These are phyloP conservation scores for Leishmania gerbilli DNA, from an alignment of 208 protist genomes.

Conservation along the genomic window DNA sequence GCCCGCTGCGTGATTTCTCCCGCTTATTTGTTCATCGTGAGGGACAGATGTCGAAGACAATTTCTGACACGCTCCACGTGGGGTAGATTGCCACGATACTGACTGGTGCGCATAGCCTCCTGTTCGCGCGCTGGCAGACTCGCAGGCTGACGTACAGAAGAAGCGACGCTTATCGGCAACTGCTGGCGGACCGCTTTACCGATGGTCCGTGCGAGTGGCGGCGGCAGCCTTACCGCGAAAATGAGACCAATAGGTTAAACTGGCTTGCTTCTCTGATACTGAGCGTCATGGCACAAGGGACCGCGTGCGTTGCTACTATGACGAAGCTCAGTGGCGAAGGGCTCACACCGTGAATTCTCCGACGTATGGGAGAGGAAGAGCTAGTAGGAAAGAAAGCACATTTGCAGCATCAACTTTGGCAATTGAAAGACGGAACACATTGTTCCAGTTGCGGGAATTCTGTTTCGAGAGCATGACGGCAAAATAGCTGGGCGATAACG, in stretches of 20 bases:
- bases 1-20: background rate
- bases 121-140: constrained; percentile 16
- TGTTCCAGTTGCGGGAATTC: constrained; percentile 50
- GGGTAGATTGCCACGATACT: background rate
- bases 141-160: background rate
- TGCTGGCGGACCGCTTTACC: background rate
- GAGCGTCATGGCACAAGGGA: constrained; percentile 84
- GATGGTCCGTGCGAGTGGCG: background rate
- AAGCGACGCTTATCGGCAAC: background rate
- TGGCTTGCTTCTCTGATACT: constrained; percentile 89
- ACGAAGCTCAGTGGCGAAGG: constrained; percentile 31
- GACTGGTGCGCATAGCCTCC: background rate
- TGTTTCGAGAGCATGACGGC: constrained; percentile 65
- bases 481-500: constrained; percentile 57
- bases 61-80: background rate
- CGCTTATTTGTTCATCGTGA: background rate
- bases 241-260: constrained; percentile 74
- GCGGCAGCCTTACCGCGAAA: background rate
- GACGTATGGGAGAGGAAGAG: constrained; percentile 35
- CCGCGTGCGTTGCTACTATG: constrained; percentile 85
- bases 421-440: constrained; percentile 89
- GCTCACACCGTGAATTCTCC: constrained; percentile 38
- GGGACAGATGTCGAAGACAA: background rate
- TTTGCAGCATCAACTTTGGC: constrained; percentile 83
- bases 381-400: constrained; percentile 46